Evolutionary conservation across 2,329 filamentous ascomycete species (phyloP), one percentile per base, ranked within the genome.

Genomic region (Camptophora hylomeconis): DNA sequence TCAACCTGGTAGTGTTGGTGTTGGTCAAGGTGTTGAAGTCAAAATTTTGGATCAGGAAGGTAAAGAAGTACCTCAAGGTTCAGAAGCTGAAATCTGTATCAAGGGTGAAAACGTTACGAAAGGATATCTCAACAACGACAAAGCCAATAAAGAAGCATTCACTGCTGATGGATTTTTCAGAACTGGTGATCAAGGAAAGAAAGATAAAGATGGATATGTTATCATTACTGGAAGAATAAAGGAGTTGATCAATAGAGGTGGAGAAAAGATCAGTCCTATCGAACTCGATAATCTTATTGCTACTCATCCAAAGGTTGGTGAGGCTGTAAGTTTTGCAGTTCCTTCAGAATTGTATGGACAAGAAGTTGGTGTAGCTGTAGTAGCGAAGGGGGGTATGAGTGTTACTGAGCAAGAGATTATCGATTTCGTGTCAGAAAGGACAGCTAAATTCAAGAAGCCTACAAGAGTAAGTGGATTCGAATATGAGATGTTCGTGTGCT

Each of bases 221-320:
- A 67, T 80, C 47, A 87, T 92, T 54, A 92, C 83, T 0, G 83
- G 83, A n/a, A 68, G 83, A 30, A 92, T 92, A 58, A 92, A 92
- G 65, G 83, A 92, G 57, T 64, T 92, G 29, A 92, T 92, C 63
- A 61, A 92, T 58, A 86, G 87, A 57, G 81, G 79, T 31, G 82
- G 82, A 35, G 82, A 92, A 60, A 89, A 89, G 61, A 89, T 92
- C 50, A 80, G 74, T 41, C 82, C 83, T 1, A 86, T 89, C 31
- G 82, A 92, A 57, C 64, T 92, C 18, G 82, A 92, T 55, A 89
- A 92, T 42, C 72, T 80, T 8, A 61, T 92, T 16, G 66, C 76
- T n/a, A 67, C 77, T 33, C 72, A 87, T 49, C 71, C 77, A 7
- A 68, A 72, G 19, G 68, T 89, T 2, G 65, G 68, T 2, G 82